phyloP scores from a whole-genome alignment of 2,329 filamentous ascomycete species.

The Sporothrix variecibatus region DNA sequence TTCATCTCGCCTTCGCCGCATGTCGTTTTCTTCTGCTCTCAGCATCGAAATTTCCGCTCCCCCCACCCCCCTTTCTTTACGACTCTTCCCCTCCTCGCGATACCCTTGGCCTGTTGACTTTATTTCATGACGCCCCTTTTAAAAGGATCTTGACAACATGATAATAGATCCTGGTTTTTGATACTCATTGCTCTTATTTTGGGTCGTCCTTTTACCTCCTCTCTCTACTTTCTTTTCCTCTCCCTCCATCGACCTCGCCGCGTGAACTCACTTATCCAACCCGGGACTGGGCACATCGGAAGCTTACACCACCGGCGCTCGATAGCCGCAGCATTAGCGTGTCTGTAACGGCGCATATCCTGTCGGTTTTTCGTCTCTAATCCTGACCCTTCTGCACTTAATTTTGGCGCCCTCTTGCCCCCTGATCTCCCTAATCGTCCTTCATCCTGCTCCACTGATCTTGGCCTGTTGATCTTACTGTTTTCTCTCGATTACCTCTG shows the following conservation, averaged over 20 bases:
- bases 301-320: slow-evolving; percentile 16
- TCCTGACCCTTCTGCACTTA: not conserved
- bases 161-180: not conserved
- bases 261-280: not conserved
- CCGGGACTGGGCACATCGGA: slow-evolving; percentile 13
- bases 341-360: not conserved
- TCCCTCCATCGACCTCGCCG: not conserved
- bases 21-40: not conserved
- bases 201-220: not conserved
- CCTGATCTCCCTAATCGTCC: not conserved
- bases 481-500: not conserved
- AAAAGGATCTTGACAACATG: not conserved
- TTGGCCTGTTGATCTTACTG: slow-evolving; percentile 8
- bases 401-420: not conserved
- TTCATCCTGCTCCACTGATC: not conserved
- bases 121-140: not conserved
- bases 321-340: slow-evolving; percentile 26
- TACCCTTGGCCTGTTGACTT: not conserved
- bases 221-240: not conserved
- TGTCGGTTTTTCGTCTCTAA: not conserved
- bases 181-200: not conserved
- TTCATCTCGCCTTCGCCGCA: not conserved
- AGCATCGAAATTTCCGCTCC: slow-evolving; percentile 9
- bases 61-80: not conserved
- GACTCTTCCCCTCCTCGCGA: not conserved